A percentile compares a stretch with the other conserved stretches of the same genome.
Conservation (phyloP, 2,329 filamentous ascomycete species). For the Dothiorella sarmentorum region DNA sequence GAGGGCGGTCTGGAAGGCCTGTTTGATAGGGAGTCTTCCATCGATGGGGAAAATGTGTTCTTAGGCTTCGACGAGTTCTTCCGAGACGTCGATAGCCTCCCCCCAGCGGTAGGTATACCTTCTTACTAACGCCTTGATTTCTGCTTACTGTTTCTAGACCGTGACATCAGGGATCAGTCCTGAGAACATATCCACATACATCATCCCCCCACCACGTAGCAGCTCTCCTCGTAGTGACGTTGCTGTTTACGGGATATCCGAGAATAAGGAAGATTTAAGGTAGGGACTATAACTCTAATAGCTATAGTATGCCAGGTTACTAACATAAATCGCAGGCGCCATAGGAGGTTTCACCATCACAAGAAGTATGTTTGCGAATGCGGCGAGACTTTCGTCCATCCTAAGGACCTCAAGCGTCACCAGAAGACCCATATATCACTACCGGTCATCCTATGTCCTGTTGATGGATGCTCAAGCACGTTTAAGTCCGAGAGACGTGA, state of each 20-base stretch:
- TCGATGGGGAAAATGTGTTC: background rate
- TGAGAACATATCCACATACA: background rate
- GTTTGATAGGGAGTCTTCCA: background rate
- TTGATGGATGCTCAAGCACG: background rate
- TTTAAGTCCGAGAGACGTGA: background rate
- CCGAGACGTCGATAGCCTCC: background rate
- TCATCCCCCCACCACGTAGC: background rate
- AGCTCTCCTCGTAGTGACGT: background rate
- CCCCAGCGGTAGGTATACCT: background rate
- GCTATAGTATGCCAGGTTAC: background rate
- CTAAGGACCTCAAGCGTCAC: conserved; percentile 12
- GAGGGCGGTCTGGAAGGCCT: background rate
- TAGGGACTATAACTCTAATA: background rate
- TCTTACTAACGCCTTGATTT: too few relatives aligned
- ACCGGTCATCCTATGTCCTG: background rate
- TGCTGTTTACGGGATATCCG: background rate
- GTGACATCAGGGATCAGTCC: background rate
- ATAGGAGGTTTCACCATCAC: background rate
- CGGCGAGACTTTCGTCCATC: conserved; percentile 5
- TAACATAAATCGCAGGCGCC: background rate
- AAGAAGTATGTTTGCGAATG: background rate
- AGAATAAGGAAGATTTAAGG: conserved; percentile 1
- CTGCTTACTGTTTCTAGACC: background rate
- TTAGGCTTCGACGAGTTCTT: background rate
- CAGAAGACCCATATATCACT: background rate